Conservation (phyloP, 371 early-diverging fungal species). For the Funneliformis caledonium region DNA sequence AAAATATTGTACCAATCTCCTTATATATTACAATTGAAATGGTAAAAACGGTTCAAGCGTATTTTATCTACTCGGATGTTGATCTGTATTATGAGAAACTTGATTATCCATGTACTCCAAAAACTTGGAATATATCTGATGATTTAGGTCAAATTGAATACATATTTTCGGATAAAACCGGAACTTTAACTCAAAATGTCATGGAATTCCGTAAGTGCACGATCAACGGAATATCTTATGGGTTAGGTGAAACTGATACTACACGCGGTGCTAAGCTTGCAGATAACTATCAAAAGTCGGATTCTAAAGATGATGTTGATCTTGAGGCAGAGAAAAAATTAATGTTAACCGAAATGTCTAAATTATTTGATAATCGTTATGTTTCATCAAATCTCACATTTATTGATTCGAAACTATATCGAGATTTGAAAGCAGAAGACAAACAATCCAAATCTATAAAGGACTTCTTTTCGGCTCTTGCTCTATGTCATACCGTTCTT, state of each 20-base stretch:
- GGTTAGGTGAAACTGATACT: slow-evolving; percentile 57
- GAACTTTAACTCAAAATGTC: slow-evolving; percentile 81
- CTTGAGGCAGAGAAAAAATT: slow-evolving; percentile 45
- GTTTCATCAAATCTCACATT: slow-evolving; percentile 50
- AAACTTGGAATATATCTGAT: slow-evolving; percentile 87
- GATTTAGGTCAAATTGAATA: slow-evolving; percentile 88
- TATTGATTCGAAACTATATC: slow-evolving; percentile 50
- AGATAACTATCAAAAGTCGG: slow-evolving; percentile 43
- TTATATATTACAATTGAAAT: slow-evolving; percentile 96
- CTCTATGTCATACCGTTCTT: slow-evolving; percentile 82
- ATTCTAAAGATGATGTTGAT: slow-evolving; percentile 41
- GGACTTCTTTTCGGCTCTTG: slow-evolving; percentile 76
- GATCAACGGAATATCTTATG: slow-evolving; percentile 77
- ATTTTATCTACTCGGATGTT: slow-evolving; percentile 80
- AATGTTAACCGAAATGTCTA: slow-evolving; percentile 47
- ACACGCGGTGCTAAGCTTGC: slow-evolving; percentile 50
- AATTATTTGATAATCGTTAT: slow-evolving; percentile 48
- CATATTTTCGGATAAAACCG: slow-evolving; percentile 96
- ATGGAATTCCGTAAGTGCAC: slow-evolving; percentile 86
- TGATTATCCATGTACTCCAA: slow-evolving; percentile 80
- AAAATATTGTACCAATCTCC: slow-evolving; percentile 92
- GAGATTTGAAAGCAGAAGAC: slow-evolving; percentile 48
- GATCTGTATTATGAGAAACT: slow-evolving; percentile 86
- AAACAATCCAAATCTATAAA: slow-evolving; percentile 65
- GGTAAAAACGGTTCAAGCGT: slow-evolving; percentile 79